Conservation (phyloP, 352 stramenopile species). For the Phytophthora hibernalis region DNA sequence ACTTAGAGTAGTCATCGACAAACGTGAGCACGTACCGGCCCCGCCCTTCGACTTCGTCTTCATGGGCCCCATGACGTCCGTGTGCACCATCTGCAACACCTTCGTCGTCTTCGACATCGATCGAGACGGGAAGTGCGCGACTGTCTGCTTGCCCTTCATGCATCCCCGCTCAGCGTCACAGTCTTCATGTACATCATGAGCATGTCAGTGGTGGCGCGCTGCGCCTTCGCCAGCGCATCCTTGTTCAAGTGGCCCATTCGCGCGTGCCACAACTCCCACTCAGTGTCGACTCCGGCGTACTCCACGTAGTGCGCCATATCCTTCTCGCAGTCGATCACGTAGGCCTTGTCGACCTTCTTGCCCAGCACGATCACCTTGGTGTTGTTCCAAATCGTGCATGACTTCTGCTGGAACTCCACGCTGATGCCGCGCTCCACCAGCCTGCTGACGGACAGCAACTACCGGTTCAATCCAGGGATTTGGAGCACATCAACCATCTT, state of each 20-base stretch:
- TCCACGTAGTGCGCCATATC: conserved; percentile 21
- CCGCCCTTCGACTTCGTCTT: conserved; percentile 10
- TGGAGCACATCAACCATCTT: conserved; percentile 20
- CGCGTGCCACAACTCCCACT: conserved; percentile 38
- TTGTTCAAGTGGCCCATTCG: conserved; percentile 10
- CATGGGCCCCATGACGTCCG: conserved; percentile 35
- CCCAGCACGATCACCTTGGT: background rate
- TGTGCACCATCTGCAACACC: conserved; percentile 31
- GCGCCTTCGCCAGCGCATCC: conserved; percentile 6
- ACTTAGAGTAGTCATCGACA: conserved; percentile 30
- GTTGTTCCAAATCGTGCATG: conserved; percentile 13
- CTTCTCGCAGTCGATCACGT: conserved; percentile 22
- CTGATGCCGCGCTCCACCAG: conserved; percentile 12
- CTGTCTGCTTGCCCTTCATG: conserved; percentile 30
- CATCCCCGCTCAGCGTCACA: conserved; percentile 23
- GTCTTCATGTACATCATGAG: background rate
- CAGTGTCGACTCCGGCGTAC: conserved; percentile 14
- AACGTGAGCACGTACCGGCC: conserved; percentile 22
- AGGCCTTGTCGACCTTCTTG: conserved; percentile 18
- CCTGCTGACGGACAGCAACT: conserved; percentile 32
- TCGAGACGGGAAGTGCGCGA: conserved; percentile 12
- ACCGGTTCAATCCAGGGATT: conserved; percentile 28
- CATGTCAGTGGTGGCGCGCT: conserved; percentile 16
- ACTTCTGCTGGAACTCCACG: conserved; percentile 16
- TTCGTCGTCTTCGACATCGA: conserved; percentile 19